Percentiles rank a stretch among this genome's conserved stretches.
phyloP scores from a whole-genome alignment of 331 rosid species.

The Rhamnella rubrinervis region DNA sequence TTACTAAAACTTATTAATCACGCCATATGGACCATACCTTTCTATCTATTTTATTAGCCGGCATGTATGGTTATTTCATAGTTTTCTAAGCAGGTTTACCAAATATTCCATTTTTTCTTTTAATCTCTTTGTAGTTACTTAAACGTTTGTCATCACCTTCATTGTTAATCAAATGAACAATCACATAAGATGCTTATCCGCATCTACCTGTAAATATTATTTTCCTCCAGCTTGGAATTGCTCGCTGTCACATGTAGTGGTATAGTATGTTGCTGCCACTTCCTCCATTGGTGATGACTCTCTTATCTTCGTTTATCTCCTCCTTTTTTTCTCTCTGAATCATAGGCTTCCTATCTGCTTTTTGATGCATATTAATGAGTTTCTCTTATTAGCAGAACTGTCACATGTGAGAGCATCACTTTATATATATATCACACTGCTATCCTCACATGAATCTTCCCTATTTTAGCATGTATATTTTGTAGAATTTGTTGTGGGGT shows the following conservation, averaged over 20 bases:
- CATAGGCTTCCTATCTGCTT: conserved; percentile 29
- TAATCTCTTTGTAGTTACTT: conserved; percentile 23
- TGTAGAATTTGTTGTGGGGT: conserved; percentile 11
- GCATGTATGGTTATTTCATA: conserved; percentile 7
- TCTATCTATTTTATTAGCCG: not conserved
- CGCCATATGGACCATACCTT: conserved; percentile 2
- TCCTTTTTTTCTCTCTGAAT: conserved; percentile 8
- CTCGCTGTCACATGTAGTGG: conserved; percentile 32
- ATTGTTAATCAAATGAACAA: conserved; percentile 10
- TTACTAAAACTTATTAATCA: no score
- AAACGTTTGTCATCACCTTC: not conserved
- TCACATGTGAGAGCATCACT: not conserved
- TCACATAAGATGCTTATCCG: conserved; percentile 22
- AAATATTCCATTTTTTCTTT: conserved; percentile 33
- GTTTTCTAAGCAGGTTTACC: conserved; percentile 31
- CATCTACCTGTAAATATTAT: conserved; percentile 20
- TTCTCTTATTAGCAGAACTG: conserved; percentile 17
- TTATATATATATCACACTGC: not conserved
- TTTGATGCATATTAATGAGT: conserved; percentile 22
- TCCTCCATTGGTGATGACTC: conserved; percentile 11
- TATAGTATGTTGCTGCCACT: conserved; percentile 26
- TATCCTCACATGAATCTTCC: conserved; percentile 23
- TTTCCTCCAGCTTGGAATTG: conserved; percentile 41
- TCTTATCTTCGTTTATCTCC: conserved; percentile 20
- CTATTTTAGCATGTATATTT: conserved; percentile 3